Evolutionary conservation across 352 stramenopile species (phyloP), one percentile per base, ranked within the genome.

Genomic region (Globisporangium canariense): DNA sequence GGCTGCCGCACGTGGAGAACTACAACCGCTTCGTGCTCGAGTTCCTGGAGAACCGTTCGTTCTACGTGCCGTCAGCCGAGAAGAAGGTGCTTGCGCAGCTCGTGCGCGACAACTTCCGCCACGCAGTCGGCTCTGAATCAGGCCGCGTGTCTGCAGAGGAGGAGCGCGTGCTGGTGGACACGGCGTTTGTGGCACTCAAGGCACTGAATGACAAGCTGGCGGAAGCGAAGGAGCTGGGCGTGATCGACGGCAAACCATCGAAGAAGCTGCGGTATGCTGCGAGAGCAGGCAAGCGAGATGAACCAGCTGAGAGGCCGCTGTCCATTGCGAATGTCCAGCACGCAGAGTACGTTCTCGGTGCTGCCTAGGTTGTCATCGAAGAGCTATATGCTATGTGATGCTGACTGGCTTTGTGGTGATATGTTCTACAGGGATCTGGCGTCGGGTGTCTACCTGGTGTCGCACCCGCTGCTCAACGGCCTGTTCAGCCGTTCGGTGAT

Each of bases 401-500:
- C 4, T 38, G 28, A 9, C 0, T 46, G 11, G 28, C 7, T 43
- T 10, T 53, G 30, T 65, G 41, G 22, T 55, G 20, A n/a, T 18
- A 20, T 62, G 18, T 13, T 43, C 43, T 60, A 22, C 49, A 89
- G 75, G 53, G 68, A 69, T 36, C 62, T 55, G n/a, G 65, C 75
- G 32, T 72, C 78, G 9, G 86, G 86, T 5, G 66, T 91, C 32
- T 95, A 92, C 55, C 58, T 95, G 38, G 61, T 95, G 46, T 75
- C 86, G 11, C 86, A 95, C 64, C 86, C 86, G 46, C 70, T 95
- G 54, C 57, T 90, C 11, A 76, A 77, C 60, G 81, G 80, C 10
- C 72, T 83, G n/a, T 95, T 95, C 65, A 79, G 71, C 58, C 83
- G 84, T 4, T 77, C 81, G 28, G 86, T 95, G 60, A 77, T 95